phyloP scores from a whole-genome alignment of 768 basidiomycete species.

The Tylopilus sp. region DNA sequence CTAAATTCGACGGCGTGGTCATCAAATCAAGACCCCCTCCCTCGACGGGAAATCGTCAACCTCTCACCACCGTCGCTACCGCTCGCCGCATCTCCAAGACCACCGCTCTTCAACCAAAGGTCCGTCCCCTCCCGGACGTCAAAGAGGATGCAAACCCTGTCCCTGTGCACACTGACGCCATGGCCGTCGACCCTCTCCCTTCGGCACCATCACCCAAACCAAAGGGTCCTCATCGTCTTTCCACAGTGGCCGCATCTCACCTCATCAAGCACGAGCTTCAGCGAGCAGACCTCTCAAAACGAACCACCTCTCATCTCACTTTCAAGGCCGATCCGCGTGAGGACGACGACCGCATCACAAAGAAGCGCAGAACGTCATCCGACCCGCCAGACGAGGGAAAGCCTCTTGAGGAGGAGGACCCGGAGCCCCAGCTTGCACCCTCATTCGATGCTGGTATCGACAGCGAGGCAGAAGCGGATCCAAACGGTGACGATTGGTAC shows the following conservation, averaged over 20 bases:
- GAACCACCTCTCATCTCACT: constrained; percentile 32
- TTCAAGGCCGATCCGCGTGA: constrained; percentile 39
- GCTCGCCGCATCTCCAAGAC: constrained; percentile 38
- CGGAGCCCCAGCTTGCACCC: constrained; percentile 33
- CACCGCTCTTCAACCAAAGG: constrained; percentile 21
- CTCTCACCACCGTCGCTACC: constrained; percentile 50
- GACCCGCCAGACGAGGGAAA: constrained; percentile 45
- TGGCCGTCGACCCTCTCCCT: constrained; percentile 46
- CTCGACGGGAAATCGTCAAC: constrained; percentile 41
- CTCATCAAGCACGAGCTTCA: constrained; percentile 29
- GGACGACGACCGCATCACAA: constrained; percentile 58
- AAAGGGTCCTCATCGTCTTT: constrained; percentile 30
- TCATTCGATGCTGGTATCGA: constrained; percentile 41
- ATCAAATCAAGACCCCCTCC: constrained; percentile 45
- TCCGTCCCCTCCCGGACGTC: constrained; percentile 27
- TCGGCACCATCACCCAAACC: constrained; percentile 8
- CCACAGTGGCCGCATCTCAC: constrained; percentile 13
- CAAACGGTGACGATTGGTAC: constrained; percentile 70
- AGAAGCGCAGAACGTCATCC: constrained; percentile 76
- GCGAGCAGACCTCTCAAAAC: constrained; percentile 25
- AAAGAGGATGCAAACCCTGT: constrained; percentile 23
- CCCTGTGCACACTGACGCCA: constrained; percentile 40
- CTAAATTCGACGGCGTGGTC: constrained; percentile 62
- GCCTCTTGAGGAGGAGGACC: constrained; percentile 43
- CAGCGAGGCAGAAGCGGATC: constrained; percentile 60